phyloP scores from a whole-genome alignment of 225 moss, liverwort and hornwort species.

The Physcomitrium patens region DNA sequence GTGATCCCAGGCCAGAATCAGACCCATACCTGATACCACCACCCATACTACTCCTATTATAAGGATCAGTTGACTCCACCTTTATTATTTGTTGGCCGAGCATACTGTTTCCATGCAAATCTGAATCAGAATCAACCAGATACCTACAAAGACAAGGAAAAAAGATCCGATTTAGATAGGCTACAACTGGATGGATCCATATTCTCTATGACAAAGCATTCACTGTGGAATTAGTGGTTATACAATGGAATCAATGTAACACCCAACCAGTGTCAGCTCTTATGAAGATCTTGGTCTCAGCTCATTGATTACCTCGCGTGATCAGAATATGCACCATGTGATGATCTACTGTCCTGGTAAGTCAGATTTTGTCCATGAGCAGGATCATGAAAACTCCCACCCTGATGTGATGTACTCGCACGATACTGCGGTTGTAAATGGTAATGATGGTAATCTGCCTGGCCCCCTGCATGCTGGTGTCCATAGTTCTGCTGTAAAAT shows the following conservation, averaged over 20 bases:
- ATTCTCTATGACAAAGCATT: no score
- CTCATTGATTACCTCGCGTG: constrained; percentile 41
- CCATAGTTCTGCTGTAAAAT: constrained; percentile 41
- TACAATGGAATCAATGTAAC: no score
- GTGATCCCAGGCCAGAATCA: constrained; percentile 32
- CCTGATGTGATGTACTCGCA: constrained; percentile 45
- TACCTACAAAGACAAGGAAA: constrained; percentile 32
- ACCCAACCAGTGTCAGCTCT: not conserved
- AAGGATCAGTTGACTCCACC: constrained; percentile 41
- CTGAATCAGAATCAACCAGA: constrained; percentile 41
- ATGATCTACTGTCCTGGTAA: constrained; percentile 47
- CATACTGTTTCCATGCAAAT: constrained; percentile 42
- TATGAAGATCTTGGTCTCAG: not conserved
- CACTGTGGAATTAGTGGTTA: no score
- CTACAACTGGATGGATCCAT: no score
- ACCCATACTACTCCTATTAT: constrained; percentile 31
- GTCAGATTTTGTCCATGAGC: constrained; percentile 32
- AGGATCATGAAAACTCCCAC: constrained; percentile 39
- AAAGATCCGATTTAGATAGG: not conserved
- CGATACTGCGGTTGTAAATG: constrained; percentile 39
- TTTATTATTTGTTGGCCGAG: constrained; percentile 40
- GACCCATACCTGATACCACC: constrained; percentile 44
- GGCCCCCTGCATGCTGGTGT: constrained; percentile 52
- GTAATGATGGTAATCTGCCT: constrained; percentile 49
- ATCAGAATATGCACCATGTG: constrained; percentile 44